These are phyloP conservation scores for Mucor sp. DNA, from an alignment of 371 early-diverging fungal species.

Conservation along the genomic window DNA sequence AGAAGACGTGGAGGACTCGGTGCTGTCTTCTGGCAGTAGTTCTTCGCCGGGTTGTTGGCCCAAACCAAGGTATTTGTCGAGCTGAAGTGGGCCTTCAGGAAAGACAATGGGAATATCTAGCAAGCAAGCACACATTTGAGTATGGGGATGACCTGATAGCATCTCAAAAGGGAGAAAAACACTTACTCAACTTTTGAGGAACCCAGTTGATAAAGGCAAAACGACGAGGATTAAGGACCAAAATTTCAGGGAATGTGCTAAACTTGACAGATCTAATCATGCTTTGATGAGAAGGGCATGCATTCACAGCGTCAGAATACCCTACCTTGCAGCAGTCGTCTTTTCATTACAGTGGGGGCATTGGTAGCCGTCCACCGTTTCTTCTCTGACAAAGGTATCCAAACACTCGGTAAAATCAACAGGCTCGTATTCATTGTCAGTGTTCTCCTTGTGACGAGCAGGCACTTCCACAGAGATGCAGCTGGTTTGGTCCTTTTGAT, in stretches of 20 bases:
- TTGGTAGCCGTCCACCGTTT: conserved; percentile 69
- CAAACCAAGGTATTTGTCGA: conserved; percentile 64
- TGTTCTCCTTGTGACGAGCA: conserved; percentile 38
- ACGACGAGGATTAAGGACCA: conserved; percentile 80
- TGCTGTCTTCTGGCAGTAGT: conserved; percentile 68
- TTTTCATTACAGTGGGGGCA: conserved; percentile 80
- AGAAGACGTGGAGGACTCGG: conserved; percentile 30
- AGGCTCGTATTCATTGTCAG: conserved; percentile 48
- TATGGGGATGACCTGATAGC: background rate
- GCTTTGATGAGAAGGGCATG: too few relatives aligned
- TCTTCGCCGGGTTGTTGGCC: conserved; percentile 78
- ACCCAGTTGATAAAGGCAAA: conserved; percentile 93
- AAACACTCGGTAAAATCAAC: conserved; percentile 82
- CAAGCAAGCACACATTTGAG: background rate
- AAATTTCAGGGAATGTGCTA: conserved; percentile 81
- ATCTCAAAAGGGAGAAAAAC: background rate
- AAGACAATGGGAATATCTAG: conserved; percentile 60
- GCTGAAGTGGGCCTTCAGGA: conserved; percentile 41
- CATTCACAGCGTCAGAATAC: too few relatives aligned
- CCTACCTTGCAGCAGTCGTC: conserved; percentile 70
- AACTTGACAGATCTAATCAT: conserved; percentile 80
- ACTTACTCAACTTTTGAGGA: conserved; percentile 72
- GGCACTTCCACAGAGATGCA: conserved; percentile 78
- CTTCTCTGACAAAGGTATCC: conserved; percentile 57
- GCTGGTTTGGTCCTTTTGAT: conserved; percentile 62